Evolutionary conservation across 768 basidiomycete genomes (phyloP), one percentile per base, ranked within the genome.

Genomic region (Rhodotorula graminis): DNA sequence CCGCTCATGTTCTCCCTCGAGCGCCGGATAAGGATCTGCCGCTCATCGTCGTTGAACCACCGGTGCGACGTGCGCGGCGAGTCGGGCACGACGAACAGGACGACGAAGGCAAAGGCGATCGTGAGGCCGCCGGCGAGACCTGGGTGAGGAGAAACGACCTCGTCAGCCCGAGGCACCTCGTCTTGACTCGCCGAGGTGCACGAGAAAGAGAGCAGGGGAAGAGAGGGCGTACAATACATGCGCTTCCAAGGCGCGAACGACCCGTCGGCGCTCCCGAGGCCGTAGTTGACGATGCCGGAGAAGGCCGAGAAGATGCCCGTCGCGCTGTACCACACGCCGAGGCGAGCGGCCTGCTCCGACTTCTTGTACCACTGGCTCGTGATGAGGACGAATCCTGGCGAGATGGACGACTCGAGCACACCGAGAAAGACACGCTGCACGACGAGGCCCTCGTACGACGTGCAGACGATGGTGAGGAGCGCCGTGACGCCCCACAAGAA

Each of bases 341-440:
- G 64, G 2, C 82, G 64, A 11, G 77, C 75, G 7, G 82, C 80
- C 69, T 82, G 75, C 50, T 73, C 73, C 11, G 66, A 55, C 59
- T 80, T 81, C 42, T 79, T 80, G 71, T 82, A 83, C 82, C 82
- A 83, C 44, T 81, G 64, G 2, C 73, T 73, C 33, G 81, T 81
- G 40, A 83, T 69, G 40, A 80, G 75, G 21, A 83, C 78, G 71
- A 83, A 83, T 0, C 82, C 82, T 0, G 81, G 82, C 37, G 67
- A 66, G 40, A 72, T 68, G 33, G 67, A 50, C 15, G 69, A 74
- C 69, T 76, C 74, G 52, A 76, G 58, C 0, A 72, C 65, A 0
- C 74, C 74, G 47, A 76, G 65, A 59, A 76, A 76, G 27, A 76
- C 71, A 12, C 74, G 67, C 60, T 76, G 74, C 7, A 76, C 62